phyloP scores from a whole-genome alignment of 305 asterid genomes.

The Petunia hybrid region DNA sequence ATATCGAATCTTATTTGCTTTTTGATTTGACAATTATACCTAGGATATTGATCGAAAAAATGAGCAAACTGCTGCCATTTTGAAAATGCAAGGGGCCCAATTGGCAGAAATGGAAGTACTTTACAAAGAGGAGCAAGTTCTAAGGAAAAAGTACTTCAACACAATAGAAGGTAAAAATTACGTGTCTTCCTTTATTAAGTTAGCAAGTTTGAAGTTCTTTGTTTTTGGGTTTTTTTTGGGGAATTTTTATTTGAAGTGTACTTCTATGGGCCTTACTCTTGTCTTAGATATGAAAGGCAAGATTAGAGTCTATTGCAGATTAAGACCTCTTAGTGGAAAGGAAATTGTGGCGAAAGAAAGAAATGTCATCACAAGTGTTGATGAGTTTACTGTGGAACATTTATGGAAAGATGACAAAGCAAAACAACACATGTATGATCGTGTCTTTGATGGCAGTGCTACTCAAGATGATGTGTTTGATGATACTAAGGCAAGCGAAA shows the following conservation, averaged over 20 bases:
- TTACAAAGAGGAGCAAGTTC: conserved; percentile 91
- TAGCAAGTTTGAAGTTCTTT: conserved; percentile 11
- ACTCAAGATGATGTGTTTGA: conserved; percentile 90
- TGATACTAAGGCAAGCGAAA: conserved; percentile 85
- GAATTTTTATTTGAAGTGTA: conserved; percentile 33
- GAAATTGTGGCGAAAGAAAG: conserved; percentile 73
- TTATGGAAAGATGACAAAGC: conserved; percentile 80
- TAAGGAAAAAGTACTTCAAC: conserved; percentile 88
- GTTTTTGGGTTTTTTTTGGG: conserved; percentile 6
- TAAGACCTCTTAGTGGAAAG: conserved; percentile 86
- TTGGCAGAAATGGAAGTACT: conserved; percentile 93
- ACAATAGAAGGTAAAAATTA: conserved; percentile 77
- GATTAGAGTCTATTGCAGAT: conserved; percentile 89
- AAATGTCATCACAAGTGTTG: conserved; percentile 63
- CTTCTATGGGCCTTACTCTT: conserved; percentile 31
- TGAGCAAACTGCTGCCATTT: conserved; percentile 92
- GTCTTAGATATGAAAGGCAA: conserved; percentile 93
- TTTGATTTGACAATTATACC: conserved; percentile 21
- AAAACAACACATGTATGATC: conserved; percentile 92
- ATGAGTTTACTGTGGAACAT: conserved; percentile 94
- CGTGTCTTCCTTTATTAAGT: conserved; percentile 11
- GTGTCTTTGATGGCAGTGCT: conserved; percentile 79
- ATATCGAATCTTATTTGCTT: not conserved
- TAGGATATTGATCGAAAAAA: conserved; percentile 93
- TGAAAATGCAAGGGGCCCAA: conserved; percentile 96